Evolutionary conservation across 305 asterid genomes (phyloP).

Genomic region (Fraxinus nigra): DNA sequence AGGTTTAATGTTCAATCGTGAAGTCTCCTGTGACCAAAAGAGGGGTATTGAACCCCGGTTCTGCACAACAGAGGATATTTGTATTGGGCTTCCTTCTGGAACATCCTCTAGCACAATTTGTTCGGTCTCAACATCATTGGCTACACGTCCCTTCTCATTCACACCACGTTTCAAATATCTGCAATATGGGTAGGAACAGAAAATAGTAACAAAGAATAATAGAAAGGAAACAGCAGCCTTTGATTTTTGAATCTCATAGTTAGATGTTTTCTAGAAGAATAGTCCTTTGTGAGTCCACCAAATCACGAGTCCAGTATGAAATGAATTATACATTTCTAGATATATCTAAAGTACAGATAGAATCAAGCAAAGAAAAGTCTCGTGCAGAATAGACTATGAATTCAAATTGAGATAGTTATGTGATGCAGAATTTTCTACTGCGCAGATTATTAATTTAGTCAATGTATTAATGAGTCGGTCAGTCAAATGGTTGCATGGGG

Average conservation of each 20-base stretch:
- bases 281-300: slow-evolving; percentile 8
- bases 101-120: slow-evolving; percentile 80
- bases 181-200: slow-evolving; percentile 22
- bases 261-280: background rate
- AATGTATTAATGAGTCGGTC: background rate
- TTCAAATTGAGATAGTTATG: background rate
- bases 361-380: background rate
- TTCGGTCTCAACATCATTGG: slow-evolving; percentile 97
- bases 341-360: background rate
- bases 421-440: background rate
- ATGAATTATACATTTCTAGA: background rate
- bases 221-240: background rate
- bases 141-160: slow-evolving; percentile 90
- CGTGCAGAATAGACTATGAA: background rate
- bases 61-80: slow-evolving; percentile 81
- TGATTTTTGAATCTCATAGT: background rate
- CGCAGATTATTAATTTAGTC: background rate
- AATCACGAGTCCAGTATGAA: background rate
- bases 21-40: slow-evolving; percentile 94
- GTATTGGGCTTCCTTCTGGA: slow-evolving; percentile 47
- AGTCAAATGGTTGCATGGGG: background rate
- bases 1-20: slow-evolving; percentile 78
- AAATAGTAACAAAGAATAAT: background rate
- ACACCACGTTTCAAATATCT: slow-evolving; percentile 89
- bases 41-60: slow-evolving; percentile 95